Conservation (phyloP, 2,329 filamentous ascomycete genomes). For the Fusarium poae region DNA sequence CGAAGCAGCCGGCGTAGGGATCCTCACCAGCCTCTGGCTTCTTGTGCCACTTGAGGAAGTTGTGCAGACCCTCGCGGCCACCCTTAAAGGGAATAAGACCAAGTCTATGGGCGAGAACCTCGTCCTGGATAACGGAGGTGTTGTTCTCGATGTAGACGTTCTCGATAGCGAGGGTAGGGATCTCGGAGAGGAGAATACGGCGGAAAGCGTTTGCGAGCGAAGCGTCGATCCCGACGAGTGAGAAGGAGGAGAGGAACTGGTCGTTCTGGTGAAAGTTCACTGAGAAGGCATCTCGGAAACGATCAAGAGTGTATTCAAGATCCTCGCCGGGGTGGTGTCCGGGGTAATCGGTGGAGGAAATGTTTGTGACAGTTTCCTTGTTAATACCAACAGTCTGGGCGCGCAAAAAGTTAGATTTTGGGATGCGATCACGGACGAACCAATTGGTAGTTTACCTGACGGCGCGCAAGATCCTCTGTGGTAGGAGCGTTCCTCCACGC, state of each 20-base stretch:
- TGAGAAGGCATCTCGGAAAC: slow-evolving; percentile 77
- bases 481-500: slow-evolving; percentile 57
- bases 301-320: slow-evolving; percentile 80
- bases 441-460: slow-evolving; percentile 64
- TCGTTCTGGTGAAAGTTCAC: slow-evolving; percentile 89
- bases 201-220: slow-evolving; percentile 97
- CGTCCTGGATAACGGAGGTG: slow-evolving; percentile 97
- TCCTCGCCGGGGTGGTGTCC: slow-evolving; percentile 92
- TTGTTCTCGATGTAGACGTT: slow-evolving; percentile 95
- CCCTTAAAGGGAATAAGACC: slow-evolving; percentile 92
- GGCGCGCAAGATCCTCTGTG: slow-evolving; percentile 69
- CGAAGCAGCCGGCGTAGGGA: slow-evolving; percentile 70
- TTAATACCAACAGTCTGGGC: slow-evolving; percentile 85
- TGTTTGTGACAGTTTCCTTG: slow-evolving; percentile 89
- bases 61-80: slow-evolving; percentile 77
- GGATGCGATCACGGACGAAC: background rate
- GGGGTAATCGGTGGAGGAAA: slow-evolving; percentile 91
- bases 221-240: slow-evolving; percentile 90
- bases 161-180: slow-evolving; percentile 94
- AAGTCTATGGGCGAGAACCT: slow-evolving; percentile 90
- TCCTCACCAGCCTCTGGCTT: slow-evolving; percentile 75
- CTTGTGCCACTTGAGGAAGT: slow-evolving; percentile 85
- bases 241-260: slow-evolving; percentile 84
- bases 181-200: slow-evolving; percentile 93
- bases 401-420: slow-evolving; percentile 32